Conservation (phyloP, 345 rosid genomes). For the Salix suchowensis region DNA sequence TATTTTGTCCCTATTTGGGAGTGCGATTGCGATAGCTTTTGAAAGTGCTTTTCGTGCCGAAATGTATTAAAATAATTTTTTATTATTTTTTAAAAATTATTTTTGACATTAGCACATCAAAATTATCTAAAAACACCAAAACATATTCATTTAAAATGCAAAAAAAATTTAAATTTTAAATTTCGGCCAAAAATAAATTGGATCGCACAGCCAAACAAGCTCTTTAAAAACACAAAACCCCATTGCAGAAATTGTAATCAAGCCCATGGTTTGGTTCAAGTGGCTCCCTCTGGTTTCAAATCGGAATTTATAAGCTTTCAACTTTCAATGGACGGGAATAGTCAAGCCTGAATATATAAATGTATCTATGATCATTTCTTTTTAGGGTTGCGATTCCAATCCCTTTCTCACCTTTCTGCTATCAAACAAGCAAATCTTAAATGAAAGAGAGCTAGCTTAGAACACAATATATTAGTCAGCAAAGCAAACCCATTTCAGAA, state of each 20-base stretch:
- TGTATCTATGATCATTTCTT: neutral
- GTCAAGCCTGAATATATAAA: constrained; percentile 19
- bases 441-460: neutral
- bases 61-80: too few relatives aligned
- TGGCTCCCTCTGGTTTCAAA: constrained; percentile 1
- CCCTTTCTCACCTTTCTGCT: constrained; percentile 16
- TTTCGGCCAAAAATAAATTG: too few relatives aligned
- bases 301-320: constrained; percentile 3
- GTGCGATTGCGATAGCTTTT: too few relatives aligned
- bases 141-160: too few relatives aligned
- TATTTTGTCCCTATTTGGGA: too few relatives aligned
- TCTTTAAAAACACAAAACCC: neutral
- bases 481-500: constrained; percentile 35
- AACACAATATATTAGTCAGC: constrained; percentile 4
- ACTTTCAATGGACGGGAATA: constrained; percentile 14
- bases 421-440: neutral
- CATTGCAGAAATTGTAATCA: neutral
- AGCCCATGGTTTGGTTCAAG: neutral
- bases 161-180: too few relatives aligned
- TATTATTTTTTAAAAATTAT: too few relatives aligned
- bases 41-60: too few relatives aligned
- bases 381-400: constrained; percentile 30
- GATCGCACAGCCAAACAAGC: too few relatives aligned
- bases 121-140: too few relatives aligned
- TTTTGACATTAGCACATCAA: too few relatives aligned